Evolutionary conservation across 345 rosid species (phyloP).

Genomic region (Hibiscus tridactylites): DNA sequence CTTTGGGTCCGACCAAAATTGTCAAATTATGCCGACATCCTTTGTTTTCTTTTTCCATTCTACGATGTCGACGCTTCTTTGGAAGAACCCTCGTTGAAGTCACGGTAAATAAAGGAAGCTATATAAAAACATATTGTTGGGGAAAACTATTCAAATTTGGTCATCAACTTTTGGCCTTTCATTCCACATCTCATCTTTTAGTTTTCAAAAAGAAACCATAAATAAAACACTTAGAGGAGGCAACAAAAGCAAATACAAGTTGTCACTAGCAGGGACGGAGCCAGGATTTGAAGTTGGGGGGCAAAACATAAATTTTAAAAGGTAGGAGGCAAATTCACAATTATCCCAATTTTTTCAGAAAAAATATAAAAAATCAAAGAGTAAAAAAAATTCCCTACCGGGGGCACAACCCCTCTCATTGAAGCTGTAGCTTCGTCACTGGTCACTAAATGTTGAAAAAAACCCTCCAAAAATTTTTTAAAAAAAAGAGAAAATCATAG

Average conservation of each 20-base stretch:
- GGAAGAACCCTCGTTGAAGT: neutral
- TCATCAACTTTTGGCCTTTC: neutral
- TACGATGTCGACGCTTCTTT: neutral
- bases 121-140: neutral
- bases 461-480: too few relatives aligned
- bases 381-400: too few relatives aligned
- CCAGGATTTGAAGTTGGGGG: too few relatives aligned
- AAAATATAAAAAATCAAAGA: too few relatives aligned
- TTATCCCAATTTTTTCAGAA: too few relatives aligned
- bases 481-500: neutral
- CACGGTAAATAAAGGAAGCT: neutral
- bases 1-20: neutral
- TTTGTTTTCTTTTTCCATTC: neutral
- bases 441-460: too few relatives aligned
- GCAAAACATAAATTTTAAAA: too few relatives aligned
- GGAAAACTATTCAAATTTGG: neutral
- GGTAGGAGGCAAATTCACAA: too few relatives aligned
- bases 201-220: neutral
- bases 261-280: neutral
- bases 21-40: constrained; percentile 4
- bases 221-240: neutral
- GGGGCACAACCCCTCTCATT: too few relatives aligned
- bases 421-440: too few relatives aligned
- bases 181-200: neutral
- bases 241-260: neutral